phyloP scores from a whole-genome alignment of 129 eudicot genomes.

The Dittrichia graveolens region DNA sequence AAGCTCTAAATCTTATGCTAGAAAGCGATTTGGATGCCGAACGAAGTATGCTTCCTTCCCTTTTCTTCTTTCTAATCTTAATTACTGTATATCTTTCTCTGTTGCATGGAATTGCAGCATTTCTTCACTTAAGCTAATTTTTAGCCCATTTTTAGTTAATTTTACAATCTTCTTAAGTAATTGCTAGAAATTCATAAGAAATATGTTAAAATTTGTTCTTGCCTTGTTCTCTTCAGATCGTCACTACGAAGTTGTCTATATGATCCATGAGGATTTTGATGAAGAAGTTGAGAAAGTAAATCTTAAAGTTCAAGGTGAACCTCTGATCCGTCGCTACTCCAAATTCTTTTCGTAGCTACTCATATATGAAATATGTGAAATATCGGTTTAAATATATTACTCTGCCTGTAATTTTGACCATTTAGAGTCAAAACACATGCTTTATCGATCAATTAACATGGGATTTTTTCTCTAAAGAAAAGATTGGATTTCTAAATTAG shows the following conservation, averaged over 20 bases:
- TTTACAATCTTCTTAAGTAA: no score
- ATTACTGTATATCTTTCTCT: not conserved
- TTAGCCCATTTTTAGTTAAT: not conserved
- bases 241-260: slow-evolving; percentile 93
- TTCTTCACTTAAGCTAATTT: not conserved
- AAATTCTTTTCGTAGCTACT: not conserved
- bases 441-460: not conserved
- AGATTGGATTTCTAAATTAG: not conserved
- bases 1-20: slow-evolving; percentile 75
- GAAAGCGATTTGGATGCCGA: slow-evolving; percentile 82
- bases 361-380: not conserved
- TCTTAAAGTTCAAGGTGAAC: slow-evolving; percentile 72
- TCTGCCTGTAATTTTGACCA: not conserved
- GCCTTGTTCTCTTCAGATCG: slow-evolving; percentile 54
- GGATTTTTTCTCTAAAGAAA: not conserved
- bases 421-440: slow-evolving; percentile 6
- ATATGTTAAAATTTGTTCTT: slow-evolving; percentile 1
- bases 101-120: not conserved
- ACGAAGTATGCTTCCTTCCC: slow-evolving; percentile 52
- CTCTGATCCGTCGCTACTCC: slow-evolving; percentile 8
- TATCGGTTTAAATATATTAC: not conserved
- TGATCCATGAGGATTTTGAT: slow-evolving; percentile 72
- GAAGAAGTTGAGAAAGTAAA: slow-evolving; percentile 87
- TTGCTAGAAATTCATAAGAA: no score
- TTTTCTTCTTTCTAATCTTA: slow-evolving; percentile 8